Conservation (phyloP, 305 asterid genomes). For the Petunia hybrid region DNA sequence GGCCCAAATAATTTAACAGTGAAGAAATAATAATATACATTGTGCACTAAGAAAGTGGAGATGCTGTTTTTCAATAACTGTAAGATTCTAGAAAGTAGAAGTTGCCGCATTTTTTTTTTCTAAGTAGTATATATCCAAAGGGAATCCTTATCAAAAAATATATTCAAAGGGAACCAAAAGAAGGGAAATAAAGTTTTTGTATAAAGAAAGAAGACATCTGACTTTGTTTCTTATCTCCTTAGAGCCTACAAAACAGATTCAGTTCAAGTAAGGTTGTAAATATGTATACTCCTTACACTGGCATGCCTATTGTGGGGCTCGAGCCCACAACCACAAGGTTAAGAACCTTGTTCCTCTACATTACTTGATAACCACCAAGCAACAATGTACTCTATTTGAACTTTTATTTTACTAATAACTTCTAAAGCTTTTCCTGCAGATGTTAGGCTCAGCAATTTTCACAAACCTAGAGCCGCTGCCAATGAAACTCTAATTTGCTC, state of each 20-base stretch:
- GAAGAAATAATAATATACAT: no score
- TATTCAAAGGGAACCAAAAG: neutral
- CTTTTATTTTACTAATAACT: neutral
- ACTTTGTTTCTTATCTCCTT: neutral
- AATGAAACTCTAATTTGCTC: neutral
- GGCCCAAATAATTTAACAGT: no score
- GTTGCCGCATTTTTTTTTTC: neutral
- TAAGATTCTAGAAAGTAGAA: neutral
- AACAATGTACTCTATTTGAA: neutral
- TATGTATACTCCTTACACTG: neutral
- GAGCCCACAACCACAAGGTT: neutral
- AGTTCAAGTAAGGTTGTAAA: neutral
- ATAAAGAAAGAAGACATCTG: neutral
- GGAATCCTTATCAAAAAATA: no score
- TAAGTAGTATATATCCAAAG: neutral
- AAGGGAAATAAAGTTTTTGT: neutral
- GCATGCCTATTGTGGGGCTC: neutral
- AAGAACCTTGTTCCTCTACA: neutral
- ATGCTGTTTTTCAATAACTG: neutral
- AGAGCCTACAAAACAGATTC: neutral
- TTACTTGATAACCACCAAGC: neutral
- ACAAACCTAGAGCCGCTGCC: slow-evolving; percentile 4
- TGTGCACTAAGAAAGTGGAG: no score
- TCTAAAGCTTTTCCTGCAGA: neutral
- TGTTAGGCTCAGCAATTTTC: neutral